phyloP scores from a whole-genome alignment of 768 basidiomycete species.

The Russula sp. region DNA sequence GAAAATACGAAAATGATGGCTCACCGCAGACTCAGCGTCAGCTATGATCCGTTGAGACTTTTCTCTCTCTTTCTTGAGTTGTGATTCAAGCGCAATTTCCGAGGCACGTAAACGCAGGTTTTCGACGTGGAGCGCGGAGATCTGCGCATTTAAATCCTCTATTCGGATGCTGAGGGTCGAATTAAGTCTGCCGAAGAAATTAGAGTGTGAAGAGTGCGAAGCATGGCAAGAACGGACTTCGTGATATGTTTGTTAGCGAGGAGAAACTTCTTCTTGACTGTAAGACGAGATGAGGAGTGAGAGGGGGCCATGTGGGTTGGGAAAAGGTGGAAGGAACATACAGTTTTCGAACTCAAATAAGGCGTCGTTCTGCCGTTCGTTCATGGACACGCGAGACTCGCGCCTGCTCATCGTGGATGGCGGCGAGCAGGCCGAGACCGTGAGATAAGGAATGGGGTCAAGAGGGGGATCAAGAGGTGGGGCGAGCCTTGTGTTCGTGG shows the following conservation, averaged over 20 bases:
- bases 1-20: constrained; percentile 24
- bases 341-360: constrained; percentile 81
- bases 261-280: constrained; percentile 90
- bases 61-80: constrained; percentile 75
- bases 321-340: constrained; percentile 37
- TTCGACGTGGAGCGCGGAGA: constrained; percentile 75
- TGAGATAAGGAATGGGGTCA: constrained; percentile 2
- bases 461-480: neutral
- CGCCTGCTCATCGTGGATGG: constrained; percentile 32
- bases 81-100: constrained; percentile 65
- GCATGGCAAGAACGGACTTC: constrained; percentile 42
- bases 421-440: constrained; percentile 19
- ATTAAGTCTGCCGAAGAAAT: constrained; percentile 51
- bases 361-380: constrained; percentile 66
- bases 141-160: constrained; percentile 77
- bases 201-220: neutral
- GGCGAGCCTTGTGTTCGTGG: constrained; percentile 1
- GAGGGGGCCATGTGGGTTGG: constrained; percentile 21
- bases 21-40: constrained; percentile 70
- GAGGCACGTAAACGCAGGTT: constrained; percentile 76
- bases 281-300: constrained; percentile 29
- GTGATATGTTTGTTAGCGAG: constrained; percentile 90
- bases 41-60: constrained; percentile 64
- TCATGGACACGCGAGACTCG: constrained; percentile 42
- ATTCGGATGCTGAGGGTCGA: constrained; percentile 78